These are phyloP conservation scores for Pisolithus tinctorius DNA, from an alignment of 768 basidiomycete species.

Conservation along the genomic window DNA sequence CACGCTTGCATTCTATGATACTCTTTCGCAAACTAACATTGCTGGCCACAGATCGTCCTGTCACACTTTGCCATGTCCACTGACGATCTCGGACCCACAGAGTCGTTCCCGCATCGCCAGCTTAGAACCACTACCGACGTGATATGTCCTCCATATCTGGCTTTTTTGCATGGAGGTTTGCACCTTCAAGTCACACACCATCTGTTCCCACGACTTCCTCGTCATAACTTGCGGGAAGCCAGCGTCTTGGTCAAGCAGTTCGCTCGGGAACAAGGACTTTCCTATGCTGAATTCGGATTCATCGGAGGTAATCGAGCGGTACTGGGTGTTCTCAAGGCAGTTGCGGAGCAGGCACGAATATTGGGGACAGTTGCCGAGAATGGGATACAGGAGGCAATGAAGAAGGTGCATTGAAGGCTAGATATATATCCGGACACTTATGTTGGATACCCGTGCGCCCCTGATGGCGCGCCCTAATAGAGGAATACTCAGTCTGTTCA, in stretches of 20 bases:
- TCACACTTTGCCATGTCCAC: constrained; percentile 98
- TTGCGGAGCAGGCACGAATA: constrained; percentile 83
- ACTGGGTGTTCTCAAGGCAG: constrained; percentile 68
- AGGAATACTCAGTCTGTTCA: constrained; percentile 3
- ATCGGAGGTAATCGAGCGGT: constrained; percentile 82
- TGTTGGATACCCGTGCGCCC: not conserved
- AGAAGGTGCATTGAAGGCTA: constrained; percentile 32
- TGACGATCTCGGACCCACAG: constrained; percentile 79
- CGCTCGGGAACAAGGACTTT: constrained; percentile 75
- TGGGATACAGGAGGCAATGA: constrained; percentile 61
- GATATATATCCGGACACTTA: constrained; percentile 12
- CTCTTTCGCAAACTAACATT: constrained; percentile 4
- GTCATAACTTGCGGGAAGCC: constrained; percentile 85
- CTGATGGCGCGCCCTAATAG: not conserved
- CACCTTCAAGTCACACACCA: constrained; percentile 98
- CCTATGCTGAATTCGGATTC: constrained; percentile 90
- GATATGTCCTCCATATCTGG: constrained; percentile 74
- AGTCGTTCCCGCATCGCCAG: constrained; percentile 92
- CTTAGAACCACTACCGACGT: constrained; percentile 97
- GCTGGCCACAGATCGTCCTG: constrained; percentile 66
- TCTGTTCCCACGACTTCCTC: constrained; percentile 89
- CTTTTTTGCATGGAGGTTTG: constrained; percentile 93
- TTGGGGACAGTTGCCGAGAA: constrained; percentile 74
- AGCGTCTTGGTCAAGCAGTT: constrained; percentile 82
- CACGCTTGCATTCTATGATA: constrained; percentile 25